A percentile compares a stretch with the other conserved stretches of the same genome.
phyloP scores from a whole-genome alignment of 345 rosid species.

The Eucalyptus lansdowneana region DNA sequence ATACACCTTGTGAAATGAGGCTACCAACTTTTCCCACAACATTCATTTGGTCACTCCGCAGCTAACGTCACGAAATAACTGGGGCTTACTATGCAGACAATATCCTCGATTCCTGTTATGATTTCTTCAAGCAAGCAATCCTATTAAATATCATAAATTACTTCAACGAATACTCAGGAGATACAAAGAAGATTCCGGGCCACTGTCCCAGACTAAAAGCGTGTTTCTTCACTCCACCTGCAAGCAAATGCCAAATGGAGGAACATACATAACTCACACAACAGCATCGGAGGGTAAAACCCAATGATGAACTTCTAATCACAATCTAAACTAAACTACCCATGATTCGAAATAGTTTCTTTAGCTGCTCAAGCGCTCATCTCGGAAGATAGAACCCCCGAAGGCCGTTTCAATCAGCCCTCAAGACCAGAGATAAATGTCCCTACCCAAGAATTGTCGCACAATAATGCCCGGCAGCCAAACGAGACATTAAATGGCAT shows the following conservation, averaged over 20 bases:
- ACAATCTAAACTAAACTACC: neutral
- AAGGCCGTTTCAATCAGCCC: neutral
- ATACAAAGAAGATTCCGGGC: neutral
- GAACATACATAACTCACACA: neutral
- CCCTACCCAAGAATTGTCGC: neutral
- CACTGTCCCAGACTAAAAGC: neutral
- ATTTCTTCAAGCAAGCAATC: neutral
- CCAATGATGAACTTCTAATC: neutral
- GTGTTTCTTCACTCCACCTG: neutral
- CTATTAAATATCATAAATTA: neutral
- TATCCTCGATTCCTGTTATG: neutral
- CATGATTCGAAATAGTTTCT: neutral
- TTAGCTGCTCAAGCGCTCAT: neutral
- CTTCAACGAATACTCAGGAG: neutral
- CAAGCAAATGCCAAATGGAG: neutral
- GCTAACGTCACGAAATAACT: neutral
- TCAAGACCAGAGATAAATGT: neutral
- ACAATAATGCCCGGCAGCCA: neutral
- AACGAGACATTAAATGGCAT: neutral
- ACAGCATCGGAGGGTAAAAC: neutral
- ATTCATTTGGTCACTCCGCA: conserved; percentile 41
- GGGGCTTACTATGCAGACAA: neutral
- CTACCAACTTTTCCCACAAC: conserved; percentile 88
- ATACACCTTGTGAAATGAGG: conserved; percentile 72
- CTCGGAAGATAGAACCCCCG: neutral